Evolutionary conservation across 1,284 basidiomycete genomes (phyloP).

Genomic region (Uromyces viciae-fabae): DNA sequence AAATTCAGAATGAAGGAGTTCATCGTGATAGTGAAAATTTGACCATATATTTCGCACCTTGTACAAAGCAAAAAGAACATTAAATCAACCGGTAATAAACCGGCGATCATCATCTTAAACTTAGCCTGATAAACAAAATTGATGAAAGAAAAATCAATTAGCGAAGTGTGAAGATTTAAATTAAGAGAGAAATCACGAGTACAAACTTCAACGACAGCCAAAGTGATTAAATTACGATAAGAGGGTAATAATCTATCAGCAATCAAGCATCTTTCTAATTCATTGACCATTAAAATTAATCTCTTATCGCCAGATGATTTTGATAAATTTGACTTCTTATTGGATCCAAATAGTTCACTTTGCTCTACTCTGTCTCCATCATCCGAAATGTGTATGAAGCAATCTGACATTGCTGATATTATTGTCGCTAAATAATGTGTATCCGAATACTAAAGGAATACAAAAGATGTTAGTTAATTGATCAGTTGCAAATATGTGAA

Average conservation of each 20-base stretch:
- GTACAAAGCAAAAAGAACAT: slow-evolving; percentile 82
- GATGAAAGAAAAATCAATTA: not conserved
- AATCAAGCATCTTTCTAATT: slow-evolving; percentile 84
- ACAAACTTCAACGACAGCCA: slow-evolving; percentile 78
- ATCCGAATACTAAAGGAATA: slow-evolving; percentile 28
- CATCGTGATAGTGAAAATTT: not conserved
- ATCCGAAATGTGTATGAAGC: slow-evolving; percentile 22
- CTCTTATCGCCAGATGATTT: slow-evolving; percentile 60
- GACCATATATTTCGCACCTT: slow-evolving; percentile 59
- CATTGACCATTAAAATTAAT: slow-evolving; percentile 68
- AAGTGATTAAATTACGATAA: slow-evolving; percentile 85
- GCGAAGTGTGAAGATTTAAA: slow-evolving; percentile 24
- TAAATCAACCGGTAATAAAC: slow-evolving; percentile 75
- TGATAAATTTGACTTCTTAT: not conserved
- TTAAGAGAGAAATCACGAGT: not conserved
- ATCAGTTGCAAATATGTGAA: no score
- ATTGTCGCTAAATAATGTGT: slow-evolving; percentile 30
- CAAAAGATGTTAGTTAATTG: no score
- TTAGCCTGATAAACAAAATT: slow-evolving; percentile 67
- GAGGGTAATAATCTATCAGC: slow-evolving; percentile 95
- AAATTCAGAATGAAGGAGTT: not conserved
- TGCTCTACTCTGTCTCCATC: slow-evolving; percentile 47
- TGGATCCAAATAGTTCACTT: slow-evolving; percentile 49
- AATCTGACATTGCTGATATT: slow-evolving; percentile 26
- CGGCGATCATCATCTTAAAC: slow-evolving; percentile 71